phyloP scores from a whole-genome alignment of 2,329 filamentous ascomycete genomes.

The Neoarthrinium moseri region DNA sequence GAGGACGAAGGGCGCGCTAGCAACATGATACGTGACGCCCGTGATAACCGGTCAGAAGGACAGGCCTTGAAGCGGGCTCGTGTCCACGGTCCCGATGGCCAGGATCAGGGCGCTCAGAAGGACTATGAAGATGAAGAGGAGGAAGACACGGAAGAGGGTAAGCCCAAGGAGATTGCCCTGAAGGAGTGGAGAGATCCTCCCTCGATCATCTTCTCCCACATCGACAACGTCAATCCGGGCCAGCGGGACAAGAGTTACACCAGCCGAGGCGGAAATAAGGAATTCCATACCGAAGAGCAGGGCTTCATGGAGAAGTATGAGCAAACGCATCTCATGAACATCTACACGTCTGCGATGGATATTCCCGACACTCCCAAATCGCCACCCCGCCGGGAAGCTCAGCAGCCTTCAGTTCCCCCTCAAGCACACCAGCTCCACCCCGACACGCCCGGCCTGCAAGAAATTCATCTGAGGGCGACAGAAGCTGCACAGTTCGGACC shows the following conservation, averaged over 20 bases:
- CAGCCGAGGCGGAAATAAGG: slow-evolving; percentile 52
- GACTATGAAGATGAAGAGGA: slow-evolving; percentile 54
- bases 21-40: slow-evolving; percentile 69
- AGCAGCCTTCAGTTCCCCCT: slow-evolving; percentile 17
- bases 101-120: slow-evolving; percentile 44
- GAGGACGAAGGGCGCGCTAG: slow-evolving; percentile 68
- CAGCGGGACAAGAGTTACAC: slow-evolving; percentile 47
- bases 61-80: slow-evolving; percentile 58
- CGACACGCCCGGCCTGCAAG: slow-evolving; percentile 40
- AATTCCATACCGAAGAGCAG: slow-evolving; percentile 55
- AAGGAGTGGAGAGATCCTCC: slow-evolving; percentile 51
- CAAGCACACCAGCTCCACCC: slow-evolving; percentile 36
- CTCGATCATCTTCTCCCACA: slow-evolving; percentile 43
- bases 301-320: slow-evolving; percentile 56
- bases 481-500: slow-evolving; percentile 44
- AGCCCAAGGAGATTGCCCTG: slow-evolving; percentile 52
- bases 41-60: slow-evolving; percentile 71
- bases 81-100: neutral
- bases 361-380: slow-evolving; percentile 58
- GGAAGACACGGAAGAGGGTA: slow-evolving; percentile 58
- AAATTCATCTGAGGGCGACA: slow-evolving; percentile 48
- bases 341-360: slow-evolving; percentile 53
- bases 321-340: slow-evolving; percentile 58
- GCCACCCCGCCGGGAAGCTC: slow-evolving; percentile 36
- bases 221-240: slow-evolving; percentile 47